Conservation (phyloP, 169 alveolate genomes). For the Plasmodium cynomolgi region DNA sequence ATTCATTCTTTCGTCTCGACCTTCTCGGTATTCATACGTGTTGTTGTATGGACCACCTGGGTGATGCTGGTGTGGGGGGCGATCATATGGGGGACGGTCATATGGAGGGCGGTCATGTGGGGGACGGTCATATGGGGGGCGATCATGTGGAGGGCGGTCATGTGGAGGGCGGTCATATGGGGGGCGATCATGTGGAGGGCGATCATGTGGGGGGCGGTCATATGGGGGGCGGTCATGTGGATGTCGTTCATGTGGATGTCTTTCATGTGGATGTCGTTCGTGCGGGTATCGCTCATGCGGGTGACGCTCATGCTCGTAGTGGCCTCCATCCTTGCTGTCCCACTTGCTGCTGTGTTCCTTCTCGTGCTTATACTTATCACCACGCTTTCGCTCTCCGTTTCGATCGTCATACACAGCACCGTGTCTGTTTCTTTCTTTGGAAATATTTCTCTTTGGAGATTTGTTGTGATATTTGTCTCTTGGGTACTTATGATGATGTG, state of each 20-base stretch:
- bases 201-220: neutral
- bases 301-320: neutral
- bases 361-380: constrained; percentile 18
- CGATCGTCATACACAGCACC: neutral
- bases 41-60: neutral
- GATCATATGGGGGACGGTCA: neutral
- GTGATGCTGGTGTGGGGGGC: neutral
- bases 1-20: constrained; percentile 43
- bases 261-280: neutral
- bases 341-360: constrained; percentile 2
- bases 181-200: neutral
- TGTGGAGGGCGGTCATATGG: neutral
- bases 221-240: neutral
- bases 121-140: neutral
- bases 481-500: constrained; percentile 23
- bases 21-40: constrained; percentile 1
- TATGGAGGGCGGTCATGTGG: neutral
- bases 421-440: constrained; percentile 31
- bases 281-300: neutral
- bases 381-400: constrained; percentile 1
- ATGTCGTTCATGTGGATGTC: neutral
- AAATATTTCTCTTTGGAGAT: constrained; percentile 33
- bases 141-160: neutral
- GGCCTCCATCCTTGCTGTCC: neutral
- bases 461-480: constrained; percentile 48